A percentile compares a stretch with the other conserved stretches of the same genome.
Evolutionary conservation across 2,329 filamentous ascomycete genomes (phyloP).

Genomic region (Fusarium newnesense): DNA sequence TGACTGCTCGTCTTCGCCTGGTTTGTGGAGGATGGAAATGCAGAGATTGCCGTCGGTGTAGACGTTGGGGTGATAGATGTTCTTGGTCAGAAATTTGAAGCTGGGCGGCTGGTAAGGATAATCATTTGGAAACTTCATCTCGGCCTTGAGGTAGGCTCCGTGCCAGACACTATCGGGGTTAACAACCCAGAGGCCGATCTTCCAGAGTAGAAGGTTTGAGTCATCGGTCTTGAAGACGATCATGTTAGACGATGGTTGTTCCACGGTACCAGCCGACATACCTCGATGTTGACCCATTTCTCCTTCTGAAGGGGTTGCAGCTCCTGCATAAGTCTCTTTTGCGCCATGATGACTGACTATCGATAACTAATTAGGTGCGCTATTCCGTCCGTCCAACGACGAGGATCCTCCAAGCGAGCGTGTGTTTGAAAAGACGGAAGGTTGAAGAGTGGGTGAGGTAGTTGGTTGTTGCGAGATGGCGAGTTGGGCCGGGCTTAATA

Average conservation of each 20-base stretch:
- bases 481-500: constrained; percentile 35
- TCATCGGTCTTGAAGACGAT: constrained; percentile 69
- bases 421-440: not conserved
- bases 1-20: constrained; percentile 92
- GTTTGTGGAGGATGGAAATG: constrained; percentile 94
- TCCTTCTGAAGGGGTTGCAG: constrained; percentile 84
- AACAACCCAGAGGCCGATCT: constrained; percentile 87
- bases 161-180: constrained; percentile 93
- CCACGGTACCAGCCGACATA: constrained; percentile 52
- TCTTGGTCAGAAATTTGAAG: constrained; percentile 80
- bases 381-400: not conserved
- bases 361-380: not conserved
- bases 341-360: constrained; percentile 51
- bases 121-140: constrained; percentile 87
- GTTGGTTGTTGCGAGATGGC: constrained; percentile 17
- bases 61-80: constrained; percentile 92
- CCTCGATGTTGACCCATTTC: constrained; percentile 93
- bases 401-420: constrained; percentile 9
- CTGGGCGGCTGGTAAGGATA: constrained; percentile 91
- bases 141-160: constrained; percentile 90
- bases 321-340: constrained; percentile 90
- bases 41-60: constrained; percentile 91
- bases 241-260: constrained; percentile 10
- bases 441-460: not conserved
- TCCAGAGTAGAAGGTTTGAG: constrained; percentile 89